Evolutionary conservation across 1,139 yeast species (phyloP).

Genomic region (Taphrina flavorubra): DNA sequence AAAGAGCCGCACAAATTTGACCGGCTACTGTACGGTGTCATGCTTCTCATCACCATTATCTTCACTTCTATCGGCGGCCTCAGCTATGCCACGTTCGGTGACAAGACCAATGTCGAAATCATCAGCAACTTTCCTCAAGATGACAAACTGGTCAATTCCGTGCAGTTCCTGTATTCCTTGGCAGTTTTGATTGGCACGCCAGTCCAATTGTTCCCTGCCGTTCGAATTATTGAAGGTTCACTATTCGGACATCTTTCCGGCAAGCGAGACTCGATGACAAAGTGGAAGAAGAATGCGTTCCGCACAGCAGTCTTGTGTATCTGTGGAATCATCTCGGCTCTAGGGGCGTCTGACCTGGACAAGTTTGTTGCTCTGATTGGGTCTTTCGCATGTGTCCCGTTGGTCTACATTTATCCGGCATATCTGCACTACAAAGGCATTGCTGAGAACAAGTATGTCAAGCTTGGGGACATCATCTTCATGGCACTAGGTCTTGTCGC

Average conservation of each 20-base stretch:
- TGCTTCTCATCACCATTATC: constrained; percentile 73
- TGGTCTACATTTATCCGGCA: constrained; percentile 94
- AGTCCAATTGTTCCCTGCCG: constrained; percentile 87
- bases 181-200: constrained; percentile 93
- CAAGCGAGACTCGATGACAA: constrained; percentile 67
- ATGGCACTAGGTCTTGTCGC: constrained; percentile 57
- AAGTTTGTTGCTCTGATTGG: constrained; percentile 93
- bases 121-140: constrained; percentile 83
- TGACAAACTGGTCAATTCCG: constrained; percentile 63
- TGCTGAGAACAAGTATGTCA: constrained; percentile 48
- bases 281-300: constrained; percentile 84
- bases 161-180: constrained; percentile 80
- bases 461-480: constrained; percentile 54
- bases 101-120: constrained; percentile 80
- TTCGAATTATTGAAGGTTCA: constrained; percentile 66
- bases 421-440: constrained; percentile 63
- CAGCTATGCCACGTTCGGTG: constrained; percentile 85
- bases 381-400: constrained; percentile 92
- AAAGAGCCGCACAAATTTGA: constrained; percentile 76
- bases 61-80: constrained; percentile 79
- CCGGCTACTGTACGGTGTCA: constrained; percentile 70
- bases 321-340: constrained; percentile 72
- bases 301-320: constrained; percentile 67
- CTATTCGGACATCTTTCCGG: constrained; percentile 56
- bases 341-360: constrained; percentile 74